Percentiles rank a stretch among this genome's conserved stretches.
phyloP scores from a whole-genome alignment of 2,329 filamentous ascomycete genomes.

The Elsinoe necatrix region DNA sequence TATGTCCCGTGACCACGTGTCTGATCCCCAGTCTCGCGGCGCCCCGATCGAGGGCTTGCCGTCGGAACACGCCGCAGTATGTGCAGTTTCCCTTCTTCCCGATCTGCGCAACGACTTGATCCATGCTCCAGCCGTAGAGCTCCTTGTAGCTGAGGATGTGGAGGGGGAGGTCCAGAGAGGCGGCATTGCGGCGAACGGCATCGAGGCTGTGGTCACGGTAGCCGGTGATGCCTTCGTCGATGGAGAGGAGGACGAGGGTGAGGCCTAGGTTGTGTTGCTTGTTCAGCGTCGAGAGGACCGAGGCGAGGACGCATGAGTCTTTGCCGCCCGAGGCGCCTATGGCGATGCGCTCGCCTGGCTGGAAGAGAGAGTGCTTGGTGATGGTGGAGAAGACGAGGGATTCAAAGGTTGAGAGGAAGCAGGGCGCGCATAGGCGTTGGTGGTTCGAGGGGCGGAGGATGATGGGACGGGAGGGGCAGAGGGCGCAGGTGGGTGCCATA shows the following conservation, averaged over 20 bases:
- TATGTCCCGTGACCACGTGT: constrained; percentile 95
- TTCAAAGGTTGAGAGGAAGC: constrained; percentile 84
- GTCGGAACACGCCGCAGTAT: constrained; percentile 91
- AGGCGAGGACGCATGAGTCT: constrained; percentile 91
- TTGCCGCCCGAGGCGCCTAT: constrained; percentile 97
- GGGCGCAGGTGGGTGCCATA: constrained; percentile 60
- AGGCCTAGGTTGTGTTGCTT: constrained; percentile 80
- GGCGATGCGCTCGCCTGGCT: constrained; percentile 73
- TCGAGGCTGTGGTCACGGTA: constrained; percentile 94
- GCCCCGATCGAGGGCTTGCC: constrained; percentile 87
- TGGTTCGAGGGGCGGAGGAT: constrained; percentile 94
- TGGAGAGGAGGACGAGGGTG: constrained; percentile 76
- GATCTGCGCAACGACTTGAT: constrained; percentile 91
- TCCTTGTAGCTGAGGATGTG: constrained; percentile 90
- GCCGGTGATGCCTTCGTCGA: constrained; percentile 95
- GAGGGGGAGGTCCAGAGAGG: constrained; percentile 83
- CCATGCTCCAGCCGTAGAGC: constrained; percentile 98
- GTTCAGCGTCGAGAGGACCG: constrained; percentile 88
- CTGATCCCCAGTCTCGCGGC: constrained; percentile 78
- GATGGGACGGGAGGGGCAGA: constrained; percentile 70
- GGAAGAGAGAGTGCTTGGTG: constrained; percentile 68
- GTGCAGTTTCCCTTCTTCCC: constrained; percentile 99
- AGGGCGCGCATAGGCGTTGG: constrained; percentile 81
- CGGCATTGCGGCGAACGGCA: constrained; percentile 88
- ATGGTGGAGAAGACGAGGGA: constrained; percentile 92